A percentile compares a stretch with the other conserved stretches of the same genome.
Conservation (phyloP, 2,329 filamentous ascomycete species). For the Exophiala lecanii-corni region DNA sequence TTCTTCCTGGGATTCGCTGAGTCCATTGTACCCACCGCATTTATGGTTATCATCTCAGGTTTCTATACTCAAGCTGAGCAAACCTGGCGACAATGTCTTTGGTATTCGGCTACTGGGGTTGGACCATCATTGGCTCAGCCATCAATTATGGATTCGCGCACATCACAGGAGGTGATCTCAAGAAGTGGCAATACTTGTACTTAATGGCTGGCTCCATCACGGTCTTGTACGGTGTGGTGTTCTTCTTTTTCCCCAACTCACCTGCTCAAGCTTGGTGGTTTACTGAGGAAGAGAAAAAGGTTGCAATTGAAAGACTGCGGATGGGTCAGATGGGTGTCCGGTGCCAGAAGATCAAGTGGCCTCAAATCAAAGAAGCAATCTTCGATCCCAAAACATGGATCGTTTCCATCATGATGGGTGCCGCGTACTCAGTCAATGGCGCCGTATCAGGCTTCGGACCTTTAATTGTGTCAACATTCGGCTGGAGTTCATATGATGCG, state of each 20-base stretch:
- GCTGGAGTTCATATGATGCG: slow-evolving; percentile 58
- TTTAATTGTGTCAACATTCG: slow-evolving; percentile 67
- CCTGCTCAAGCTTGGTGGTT: slow-evolving; percentile 67
- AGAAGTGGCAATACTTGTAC: slow-evolving; percentile 68
- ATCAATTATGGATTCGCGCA: slow-evolving; percentile 66
- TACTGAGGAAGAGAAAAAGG: slow-evolving; percentile 56
- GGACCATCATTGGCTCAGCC: slow-evolving; percentile 59
- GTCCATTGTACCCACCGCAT: slow-evolving; percentile 60
- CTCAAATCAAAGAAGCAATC: slow-evolving; percentile 55
- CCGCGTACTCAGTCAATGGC: slow-evolving; percentile 66
- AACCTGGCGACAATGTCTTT: slow-evolving; percentile 60
- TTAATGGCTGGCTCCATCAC: slow-evolving; percentile 61
- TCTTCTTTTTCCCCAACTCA: slow-evolving; percentile 62
- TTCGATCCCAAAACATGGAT: slow-evolving; percentile 61
- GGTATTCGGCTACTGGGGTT: slow-evolving; percentile 58
- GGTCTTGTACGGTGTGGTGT: slow-evolving; percentile 59
- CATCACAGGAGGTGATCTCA: slow-evolving; percentile 50
- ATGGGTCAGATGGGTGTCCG: slow-evolving; percentile 60
- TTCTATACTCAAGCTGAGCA: slow-evolving; percentile 65
- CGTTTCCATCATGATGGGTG: slow-evolving; percentile 61
- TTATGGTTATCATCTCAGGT: slow-evolving; percentile 59
- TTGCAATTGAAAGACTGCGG: slow-evolving; percentile 60
- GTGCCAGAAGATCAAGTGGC: slow-evolving; percentile 56
- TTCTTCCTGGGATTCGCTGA: slow-evolving; percentile 62
- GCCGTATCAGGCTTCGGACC: slow-evolving; percentile 68